A percentile compares a stretch with the other conserved stretches of the same genome.
Conservation (phyloP, 768 basidiomycete species). For the Pleurotus eryngii region DNA sequence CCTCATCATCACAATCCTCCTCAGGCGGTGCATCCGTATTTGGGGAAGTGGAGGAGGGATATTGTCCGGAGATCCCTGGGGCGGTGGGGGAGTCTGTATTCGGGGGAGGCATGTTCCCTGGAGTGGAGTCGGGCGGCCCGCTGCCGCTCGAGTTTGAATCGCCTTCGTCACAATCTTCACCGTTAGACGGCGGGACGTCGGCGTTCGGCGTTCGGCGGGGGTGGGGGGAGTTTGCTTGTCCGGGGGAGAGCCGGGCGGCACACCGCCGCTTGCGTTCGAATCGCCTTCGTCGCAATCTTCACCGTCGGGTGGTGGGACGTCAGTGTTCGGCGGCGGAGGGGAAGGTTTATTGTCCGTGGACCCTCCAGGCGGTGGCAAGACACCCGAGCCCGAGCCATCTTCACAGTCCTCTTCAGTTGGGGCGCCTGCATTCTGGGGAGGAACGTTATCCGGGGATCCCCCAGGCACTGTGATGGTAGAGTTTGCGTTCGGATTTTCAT, state of each 20-base stretch:
- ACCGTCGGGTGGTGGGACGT: neutral
- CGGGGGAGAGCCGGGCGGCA: neutral
- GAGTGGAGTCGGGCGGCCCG: neutral
- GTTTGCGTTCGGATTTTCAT: neutral
- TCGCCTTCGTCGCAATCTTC: neutral
- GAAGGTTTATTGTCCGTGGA: neutral
- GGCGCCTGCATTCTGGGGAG: neutral
- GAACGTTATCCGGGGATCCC: neutral
- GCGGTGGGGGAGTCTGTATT: neutral
- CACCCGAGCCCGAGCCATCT: neutral
- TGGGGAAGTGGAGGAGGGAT: neutral
- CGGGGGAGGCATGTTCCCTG: neutral
- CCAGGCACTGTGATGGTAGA: neutral
- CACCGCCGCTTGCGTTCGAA: neutral
- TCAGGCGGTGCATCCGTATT: neutral
- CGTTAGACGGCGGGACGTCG: neutral
- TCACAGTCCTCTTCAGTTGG: neutral
- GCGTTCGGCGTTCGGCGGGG: neutral
- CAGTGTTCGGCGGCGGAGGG: neutral
- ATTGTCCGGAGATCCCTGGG: neutral
- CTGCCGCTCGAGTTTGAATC: neutral
- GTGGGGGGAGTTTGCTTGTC: neutral
- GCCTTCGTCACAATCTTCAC: neutral
- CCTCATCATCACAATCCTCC: neutral
- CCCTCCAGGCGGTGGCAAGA: neutral